Evolutionary conservation across 1,139 yeast species (phyloP).

Genomic region (Pichia sp.): DNA sequence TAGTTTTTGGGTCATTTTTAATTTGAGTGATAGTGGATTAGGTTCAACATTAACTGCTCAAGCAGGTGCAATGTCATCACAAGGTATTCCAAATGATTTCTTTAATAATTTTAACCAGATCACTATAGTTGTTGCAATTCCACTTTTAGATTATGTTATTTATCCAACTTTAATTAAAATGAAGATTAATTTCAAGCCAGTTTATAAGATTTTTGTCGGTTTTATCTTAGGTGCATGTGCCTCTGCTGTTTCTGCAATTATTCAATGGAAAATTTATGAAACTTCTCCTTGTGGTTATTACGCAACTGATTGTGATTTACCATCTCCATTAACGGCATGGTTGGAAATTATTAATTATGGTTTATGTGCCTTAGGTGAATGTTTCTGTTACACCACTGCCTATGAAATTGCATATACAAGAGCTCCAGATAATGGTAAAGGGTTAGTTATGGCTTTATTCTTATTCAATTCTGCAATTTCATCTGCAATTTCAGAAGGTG

Average conservation of each 20-base stretch:
- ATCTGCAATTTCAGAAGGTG: conserved; percentile 52
- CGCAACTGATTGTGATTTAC: conserved; percentile 40
- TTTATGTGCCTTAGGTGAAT: conserved; percentile 57
- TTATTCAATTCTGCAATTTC: conserved; percentile 53
- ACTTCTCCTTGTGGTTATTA: conserved; percentile 73
- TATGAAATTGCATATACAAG: conserved; percentile 65
- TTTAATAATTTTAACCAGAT: conserved; percentile 62
- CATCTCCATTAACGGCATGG: conserved; percentile 54
- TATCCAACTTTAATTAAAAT: conserved; percentile 52
- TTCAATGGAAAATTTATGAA: conserved; percentile 67
- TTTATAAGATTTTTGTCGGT: conserved; percentile 50
- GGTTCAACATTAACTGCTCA: conserved; percentile 57
- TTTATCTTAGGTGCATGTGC: conserved; percentile 65
- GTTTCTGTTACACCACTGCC: conserved; percentile 61
- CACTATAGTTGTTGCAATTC: conserved; percentile 56
- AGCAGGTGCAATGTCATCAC: conserved; percentile 57
- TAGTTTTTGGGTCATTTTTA: conserved; percentile 52
- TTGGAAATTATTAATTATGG: conserved; percentile 45
- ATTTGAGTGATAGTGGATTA: conserved; percentile 58
- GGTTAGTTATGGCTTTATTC: conserved; percentile 65
- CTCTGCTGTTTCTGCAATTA: conserved; percentile 75
- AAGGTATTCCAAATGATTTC: conserved; percentile 68
- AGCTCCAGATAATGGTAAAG: conserved; percentile 62
- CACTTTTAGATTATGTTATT: conserved; percentile 48
- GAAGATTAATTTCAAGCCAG: conserved; percentile 37